Evolutionary conservation across 306 rosid genomes (phyloP), one percentile per base, ranked within the genome.

Genomic region (Begonia loranthoides): DNA sequence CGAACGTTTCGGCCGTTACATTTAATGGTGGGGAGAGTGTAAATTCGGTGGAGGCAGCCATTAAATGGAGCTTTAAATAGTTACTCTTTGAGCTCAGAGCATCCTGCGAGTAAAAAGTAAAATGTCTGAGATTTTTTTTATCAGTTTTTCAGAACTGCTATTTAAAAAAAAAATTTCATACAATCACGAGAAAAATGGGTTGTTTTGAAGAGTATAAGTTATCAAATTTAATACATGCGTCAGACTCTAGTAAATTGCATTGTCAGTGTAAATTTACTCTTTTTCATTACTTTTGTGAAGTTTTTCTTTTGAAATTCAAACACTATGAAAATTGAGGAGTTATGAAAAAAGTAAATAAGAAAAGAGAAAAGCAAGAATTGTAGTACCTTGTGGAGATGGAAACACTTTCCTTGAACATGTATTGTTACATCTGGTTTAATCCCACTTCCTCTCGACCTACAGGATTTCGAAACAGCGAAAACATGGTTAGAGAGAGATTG

Each of bases 311-410:
- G 8, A 4, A 17, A 13, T 9, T 19, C 4, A 6, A 24, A 15
- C 1, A 1, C 15, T 12, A n/a, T n/a, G n/a, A n/a, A n/a, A n/a
- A n/a, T n/a, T n/a, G n/a, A n/a, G n/a, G n/a, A n/a, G n/a, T n/a
- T n/a, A n/a, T n/a, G n/a, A 4, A 22, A 12, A 5, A 8, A 58
- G 1, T 6, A 48, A 33, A 63, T 19, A 9, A 58, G 60, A 41
- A 9, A 5, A 41, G 1, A 14, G 33, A 54, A 34, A 19, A 38
- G 4, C 39, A 40, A 40, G 34, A 52, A 65, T 28, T 10, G 45
- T 65, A 71, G 49, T 6, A 88, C 96, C 94, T 81, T 84, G 72
- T 88, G 96, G 41, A 88, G 77, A 40, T 59, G 78, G 66, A 88
- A 88, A 64, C 82, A 77, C 57, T 79, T 71, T 61, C 86, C 94